Conservation (phyloP, 768 basidiomycete genomes). For the Panellus pusillus region DNA sequence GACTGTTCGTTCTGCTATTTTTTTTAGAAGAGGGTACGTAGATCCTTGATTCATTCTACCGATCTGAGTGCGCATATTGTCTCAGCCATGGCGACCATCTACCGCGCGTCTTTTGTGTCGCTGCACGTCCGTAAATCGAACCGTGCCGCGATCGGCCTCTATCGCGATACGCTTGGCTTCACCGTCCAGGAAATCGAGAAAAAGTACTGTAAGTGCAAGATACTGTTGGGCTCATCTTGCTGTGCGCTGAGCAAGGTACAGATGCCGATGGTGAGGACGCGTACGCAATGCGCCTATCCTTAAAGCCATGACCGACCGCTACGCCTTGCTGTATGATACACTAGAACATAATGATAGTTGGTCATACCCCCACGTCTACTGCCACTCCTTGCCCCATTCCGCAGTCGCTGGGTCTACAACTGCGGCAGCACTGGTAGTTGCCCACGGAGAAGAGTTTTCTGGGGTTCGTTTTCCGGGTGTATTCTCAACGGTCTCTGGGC, state of each 20-base stretch:
- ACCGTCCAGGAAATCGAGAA: slow-evolving; percentile 85
- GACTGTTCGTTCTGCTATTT: background rate
- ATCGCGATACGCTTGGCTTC: slow-evolving; percentile 91
- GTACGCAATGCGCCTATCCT: slow-evolving; percentile 80
- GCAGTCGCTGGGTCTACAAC: background rate
- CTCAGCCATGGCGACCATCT: slow-evolving; percentile 87
- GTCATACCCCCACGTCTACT: background rate
- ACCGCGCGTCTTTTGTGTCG: slow-evolving; percentile 84
- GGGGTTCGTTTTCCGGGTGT: no score
- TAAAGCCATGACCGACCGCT: slow-evolving; percentile 35
- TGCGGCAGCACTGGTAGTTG: no score
- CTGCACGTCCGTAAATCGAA: slow-evolving; percentile 96
- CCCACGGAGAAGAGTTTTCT: background rate
- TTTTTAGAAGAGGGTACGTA: slow-evolving; percentile 16
- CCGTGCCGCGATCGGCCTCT: slow-evolving; percentile 85
- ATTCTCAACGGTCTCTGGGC: background rate
- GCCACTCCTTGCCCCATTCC: slow-evolving; percentile 16
- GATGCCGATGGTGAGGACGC: slow-evolving; percentile 97
- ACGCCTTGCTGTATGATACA: slow-evolving; percentile 1
- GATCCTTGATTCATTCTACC: background rate
- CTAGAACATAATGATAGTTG: slow-evolving; percentile 16
- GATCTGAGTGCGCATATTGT: background rate
- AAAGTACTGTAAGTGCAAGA: slow-evolving; percentile 72
- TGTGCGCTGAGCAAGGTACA: slow-evolving; percentile 29
- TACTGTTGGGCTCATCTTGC: background rate